A percentile compares a stretch with the other conserved stretches of the same genome.
These are phyloP conservation scores for Wickerhamomyces chaumierensis DNA, from an alignment of 805 yeast genomes.

Conservation along the genomic window DNA sequence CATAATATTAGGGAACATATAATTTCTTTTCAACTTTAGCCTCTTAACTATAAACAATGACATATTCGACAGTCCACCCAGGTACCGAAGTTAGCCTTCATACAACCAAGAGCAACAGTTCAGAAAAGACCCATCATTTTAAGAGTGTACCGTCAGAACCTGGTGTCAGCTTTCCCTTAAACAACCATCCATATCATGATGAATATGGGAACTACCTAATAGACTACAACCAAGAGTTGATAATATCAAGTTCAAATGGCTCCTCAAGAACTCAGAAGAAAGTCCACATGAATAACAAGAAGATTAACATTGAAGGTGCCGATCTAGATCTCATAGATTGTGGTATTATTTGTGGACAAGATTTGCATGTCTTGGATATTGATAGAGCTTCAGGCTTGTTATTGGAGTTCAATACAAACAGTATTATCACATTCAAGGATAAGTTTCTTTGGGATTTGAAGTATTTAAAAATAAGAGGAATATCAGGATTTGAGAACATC, in stretches of 20 bases:
- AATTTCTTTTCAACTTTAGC: no score
- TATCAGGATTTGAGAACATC: neutral
- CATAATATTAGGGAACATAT: no score
- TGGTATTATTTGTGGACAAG: neutral
- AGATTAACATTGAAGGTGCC: neutral
- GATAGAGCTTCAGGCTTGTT: neutral
- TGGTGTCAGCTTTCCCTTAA: neutral
- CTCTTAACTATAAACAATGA: no score
- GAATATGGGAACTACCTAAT: neutral
- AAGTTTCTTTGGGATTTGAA: neutral
- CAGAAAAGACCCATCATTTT: no score
- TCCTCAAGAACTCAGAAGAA: neutral
- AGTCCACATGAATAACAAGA: neutral
- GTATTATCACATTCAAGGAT: neutral
- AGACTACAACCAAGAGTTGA: neutral
- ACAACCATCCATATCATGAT: neutral
- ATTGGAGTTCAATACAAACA: neutral
- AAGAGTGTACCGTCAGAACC: no score
- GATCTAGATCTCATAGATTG: neutral
- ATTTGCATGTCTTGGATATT: neutral
- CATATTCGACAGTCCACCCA: no score
- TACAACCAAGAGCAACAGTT: no score
- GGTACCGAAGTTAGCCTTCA: no score
- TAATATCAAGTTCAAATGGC: neutral
- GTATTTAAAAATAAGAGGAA: neutral